A percentile compares a stretch with the other conserved stretches of the same genome.
Conservation (phyloP, 2,329 filamentous ascomycete genomes). For the Metarhizium robertsii region DNA sequence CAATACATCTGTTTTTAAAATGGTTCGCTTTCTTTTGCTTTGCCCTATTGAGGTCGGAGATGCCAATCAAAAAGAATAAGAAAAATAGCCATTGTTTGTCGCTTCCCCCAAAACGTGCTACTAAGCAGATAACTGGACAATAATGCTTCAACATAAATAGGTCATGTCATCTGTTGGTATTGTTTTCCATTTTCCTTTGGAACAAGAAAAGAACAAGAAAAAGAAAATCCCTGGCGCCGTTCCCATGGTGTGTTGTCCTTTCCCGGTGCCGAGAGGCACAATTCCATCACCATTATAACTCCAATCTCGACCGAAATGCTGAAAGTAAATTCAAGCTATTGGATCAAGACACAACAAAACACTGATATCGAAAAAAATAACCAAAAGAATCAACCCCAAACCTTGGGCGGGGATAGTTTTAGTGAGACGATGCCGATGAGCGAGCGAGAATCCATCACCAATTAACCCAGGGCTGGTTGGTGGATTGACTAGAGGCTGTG, state of each 20-base stretch:
- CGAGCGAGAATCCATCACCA: slow-evolving; percentile 6
- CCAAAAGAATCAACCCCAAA: not conserved
- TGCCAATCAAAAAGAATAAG: not conserved
- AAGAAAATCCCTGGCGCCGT: not conserved
- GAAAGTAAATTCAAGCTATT: not conserved
- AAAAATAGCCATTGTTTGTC: not conserved
- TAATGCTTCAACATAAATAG: not conserved
- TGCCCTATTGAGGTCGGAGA: not conserved
- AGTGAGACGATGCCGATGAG: not conserved
- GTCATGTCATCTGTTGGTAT: not conserved
- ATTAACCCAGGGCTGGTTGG: slow-evolving; percentile 14
- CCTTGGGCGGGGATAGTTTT: not conserved
- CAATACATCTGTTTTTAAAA: not conserved
- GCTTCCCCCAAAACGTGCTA: not conserved
- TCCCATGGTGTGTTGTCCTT: not conserved
- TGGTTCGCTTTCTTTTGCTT: not conserved
- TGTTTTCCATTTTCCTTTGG: not conserved
- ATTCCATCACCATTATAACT: not conserved
- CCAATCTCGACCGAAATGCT: not conserved
- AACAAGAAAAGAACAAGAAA: not conserved
- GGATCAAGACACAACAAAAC: not conserved
- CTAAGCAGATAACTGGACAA: not conserved
- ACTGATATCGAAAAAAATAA: not conserved
- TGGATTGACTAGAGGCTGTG: slow-evolving; percentile 21
- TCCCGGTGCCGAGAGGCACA: not conserved